A percentile compares a stretch with the other conserved stretches of the same genome.
These are phyloP conservation scores for Peniophora sp. DNA, from an alignment of 1,284 basidiomycete genomes.

Conservation along the genomic window DNA sequence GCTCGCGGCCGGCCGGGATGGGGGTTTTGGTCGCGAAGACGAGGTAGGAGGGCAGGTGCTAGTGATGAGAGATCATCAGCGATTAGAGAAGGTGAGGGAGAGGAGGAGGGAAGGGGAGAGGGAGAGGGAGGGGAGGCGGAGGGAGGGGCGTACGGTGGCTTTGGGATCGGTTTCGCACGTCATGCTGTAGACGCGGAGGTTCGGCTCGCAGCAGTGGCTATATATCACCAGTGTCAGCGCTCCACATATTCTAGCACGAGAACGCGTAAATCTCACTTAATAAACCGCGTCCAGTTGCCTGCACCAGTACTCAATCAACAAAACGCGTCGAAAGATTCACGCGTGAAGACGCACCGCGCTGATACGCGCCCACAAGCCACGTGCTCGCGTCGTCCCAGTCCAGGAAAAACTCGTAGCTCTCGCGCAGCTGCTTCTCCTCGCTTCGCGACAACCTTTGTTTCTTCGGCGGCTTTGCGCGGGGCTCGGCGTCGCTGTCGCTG, in stretches of 20 bases:
- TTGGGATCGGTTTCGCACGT: neutral
- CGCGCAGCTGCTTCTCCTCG: neutral
- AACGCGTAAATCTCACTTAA: conserved; percentile 19
- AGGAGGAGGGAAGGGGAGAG: too few relatives aligned
- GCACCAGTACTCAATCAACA: neutral
- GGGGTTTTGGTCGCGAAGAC: neutral
- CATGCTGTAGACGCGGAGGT: neutral
- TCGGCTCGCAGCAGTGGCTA: conserved; percentile 1
- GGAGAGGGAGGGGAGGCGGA: too few relatives aligned
- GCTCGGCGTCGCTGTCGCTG: too few relatives aligned
- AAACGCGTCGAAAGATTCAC: too few relatives aligned
- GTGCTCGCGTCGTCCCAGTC: neutral
- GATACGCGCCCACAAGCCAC: neutral
- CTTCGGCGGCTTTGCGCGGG: too few relatives aligned
- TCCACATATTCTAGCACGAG: neutral
- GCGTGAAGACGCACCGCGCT: neutral
- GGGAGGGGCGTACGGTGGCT: neutral
- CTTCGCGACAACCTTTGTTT: neutral
- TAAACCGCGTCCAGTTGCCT: conserved; percentile 16
- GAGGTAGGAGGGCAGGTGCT: neutral
- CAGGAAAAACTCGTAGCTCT: neutral
- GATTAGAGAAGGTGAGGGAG: too few relatives aligned
- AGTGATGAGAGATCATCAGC: too few relatives aligned
- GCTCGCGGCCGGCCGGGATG: neutral
- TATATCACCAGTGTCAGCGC: neutral